Percentiles rank a stretch among this genome's conserved stretches.
phyloP scores from a whole-genome alignment of 768 basidiomycete species.

The Phanerodontia chrysosporium region DNA sequence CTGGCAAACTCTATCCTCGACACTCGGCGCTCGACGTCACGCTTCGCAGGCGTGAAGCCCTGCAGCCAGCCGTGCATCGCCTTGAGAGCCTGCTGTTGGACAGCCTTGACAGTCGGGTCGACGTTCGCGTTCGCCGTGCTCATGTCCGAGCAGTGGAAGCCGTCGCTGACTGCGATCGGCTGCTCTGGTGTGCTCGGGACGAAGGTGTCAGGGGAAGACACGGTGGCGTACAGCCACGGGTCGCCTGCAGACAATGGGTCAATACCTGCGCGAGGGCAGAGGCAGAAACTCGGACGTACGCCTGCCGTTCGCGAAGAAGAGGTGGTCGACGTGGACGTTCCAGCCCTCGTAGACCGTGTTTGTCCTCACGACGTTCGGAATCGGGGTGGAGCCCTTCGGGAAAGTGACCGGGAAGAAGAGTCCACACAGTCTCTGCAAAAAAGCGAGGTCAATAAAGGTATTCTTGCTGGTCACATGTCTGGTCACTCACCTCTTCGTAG shows the following conservation, averaged over 20 bases:
- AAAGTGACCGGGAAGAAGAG: constrained; percentile 56
- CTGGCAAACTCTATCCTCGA: too few relatives aligned
- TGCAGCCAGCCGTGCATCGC: constrained; percentile 58
- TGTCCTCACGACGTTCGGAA: constrained; percentile 38
- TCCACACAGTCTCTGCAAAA: constrained; percentile 52
- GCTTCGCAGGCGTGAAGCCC: constrained; percentile 19
- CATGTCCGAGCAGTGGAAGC: constrained; percentile 69
- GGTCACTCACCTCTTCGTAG: constrained; percentile 44
- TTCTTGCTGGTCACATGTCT: too few relatives aligned
- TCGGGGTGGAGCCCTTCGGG: constrained; percentile 28
- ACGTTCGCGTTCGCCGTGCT: constrained; percentile 32
- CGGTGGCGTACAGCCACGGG: constrained; percentile 68
- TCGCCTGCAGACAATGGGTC: constrained; percentile 43
- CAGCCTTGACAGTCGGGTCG: constrained; percentile 48
- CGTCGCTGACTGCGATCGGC: constrained; percentile 55
- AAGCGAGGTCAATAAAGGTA: background rate
- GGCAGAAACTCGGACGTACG: constrained; percentile 38
- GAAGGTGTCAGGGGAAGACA: constrained; percentile 50
- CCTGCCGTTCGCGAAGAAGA: constrained; percentile 69
- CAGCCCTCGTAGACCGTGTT: constrained; percentile 57
- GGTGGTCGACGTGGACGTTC: constrained; percentile 49
- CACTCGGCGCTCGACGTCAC: background rate
- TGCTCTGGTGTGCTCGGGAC: constrained; percentile 47
- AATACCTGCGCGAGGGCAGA: background rate
- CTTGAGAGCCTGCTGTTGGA: constrained; percentile 49